These are phyloP conservation scores for Pichia exigua DNA, from an alignment of 805 yeast species.

Conservation along the genomic window DNA sequence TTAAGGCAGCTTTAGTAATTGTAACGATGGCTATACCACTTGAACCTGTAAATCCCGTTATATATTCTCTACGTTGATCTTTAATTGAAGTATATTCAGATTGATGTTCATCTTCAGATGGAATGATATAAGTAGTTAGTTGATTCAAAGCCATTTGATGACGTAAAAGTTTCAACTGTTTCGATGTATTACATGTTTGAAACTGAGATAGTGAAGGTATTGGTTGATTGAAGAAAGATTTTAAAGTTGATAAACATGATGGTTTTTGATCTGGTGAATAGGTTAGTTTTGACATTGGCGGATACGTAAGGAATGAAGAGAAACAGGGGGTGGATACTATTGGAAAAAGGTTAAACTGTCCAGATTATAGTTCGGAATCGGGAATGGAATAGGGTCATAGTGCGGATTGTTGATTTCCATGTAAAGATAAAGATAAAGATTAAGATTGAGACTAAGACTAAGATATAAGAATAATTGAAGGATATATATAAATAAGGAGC, in stretches of 20 bases:
- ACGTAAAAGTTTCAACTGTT: slow-evolving; percentile 29
- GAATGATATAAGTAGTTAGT: slow-evolving; percentile 35
- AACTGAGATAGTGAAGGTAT: neutral
- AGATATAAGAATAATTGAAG: no score
- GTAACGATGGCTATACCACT: slow-evolving; percentile 91
- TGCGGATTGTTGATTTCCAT: no score
- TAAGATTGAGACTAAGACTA: no score
- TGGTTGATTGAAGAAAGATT: neutral
- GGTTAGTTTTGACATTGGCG: neutral
- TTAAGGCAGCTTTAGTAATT: slow-evolving; percentile 56
- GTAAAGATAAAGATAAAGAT: no score
- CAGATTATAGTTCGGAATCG: no score
- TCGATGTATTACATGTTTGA: neutral
- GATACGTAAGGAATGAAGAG: neutral
- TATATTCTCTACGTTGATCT: slow-evolving; percentile 77
- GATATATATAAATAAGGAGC: no score
- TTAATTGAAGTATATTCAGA: slow-evolving; percentile 78
- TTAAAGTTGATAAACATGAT: slow-evolving; percentile 8
- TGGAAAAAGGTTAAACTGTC: no score
- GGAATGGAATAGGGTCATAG: no score
- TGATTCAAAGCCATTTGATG: slow-evolving; percentile 36
- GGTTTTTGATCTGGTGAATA: slow-evolving; percentile 10
- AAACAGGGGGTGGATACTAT: neutral
- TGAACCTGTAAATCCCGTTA: slow-evolving; percentile 86
- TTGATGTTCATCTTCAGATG: slow-evolving; percentile 88